A percentile compares a stretch with the other conserved stretches of the same genome.
Evolutionary conservation across 2,329 filamentous ascomycete species (phyloP).

Genomic region (Nemania sp.): DNA sequence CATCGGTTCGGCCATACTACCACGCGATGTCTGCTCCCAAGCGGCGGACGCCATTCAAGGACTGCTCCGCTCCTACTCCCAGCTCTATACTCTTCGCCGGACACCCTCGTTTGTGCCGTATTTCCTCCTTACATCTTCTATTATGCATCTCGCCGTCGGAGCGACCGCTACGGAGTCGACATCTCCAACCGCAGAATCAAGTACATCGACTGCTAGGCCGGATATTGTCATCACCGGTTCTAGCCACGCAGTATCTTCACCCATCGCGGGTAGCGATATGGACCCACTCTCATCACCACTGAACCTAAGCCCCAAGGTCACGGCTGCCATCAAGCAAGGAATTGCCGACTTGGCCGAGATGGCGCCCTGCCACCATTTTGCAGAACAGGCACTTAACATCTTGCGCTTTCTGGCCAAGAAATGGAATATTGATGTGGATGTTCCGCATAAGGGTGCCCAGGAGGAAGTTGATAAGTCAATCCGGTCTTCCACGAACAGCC

Average conservation of each 20-base stretch:
- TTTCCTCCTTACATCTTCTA: constrained; percentile 63
- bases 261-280: constrained; percentile 1
- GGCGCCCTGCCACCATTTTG: constrained; percentile 63
- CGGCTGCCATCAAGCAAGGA: constrained; percentile 54
- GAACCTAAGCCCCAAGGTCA: constrained; percentile 44
- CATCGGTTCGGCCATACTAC: constrained; percentile 64
- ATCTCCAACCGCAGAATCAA: constrained; percentile 29
- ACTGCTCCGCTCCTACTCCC: constrained; percentile 59
- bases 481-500: constrained; percentile 54
- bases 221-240: constrained; percentile 23
- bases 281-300: constrained; percentile 23
- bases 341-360: constrained; percentile 63
- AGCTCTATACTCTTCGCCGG: constrained; percentile 59
- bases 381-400: constrained; percentile 63
- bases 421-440: constrained; percentile 59
- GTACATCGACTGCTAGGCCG: constrained; percentile 29
- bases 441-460: constrained; percentile 39
- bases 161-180: constrained; percentile 39
- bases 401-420: constrained; percentile 60
- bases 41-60: constrained; percentile 63
- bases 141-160: constrained; percentile 61
- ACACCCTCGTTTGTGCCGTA: constrained; percentile 65
- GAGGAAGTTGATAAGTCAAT: constrained; percentile 47
- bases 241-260: constrained; percentile 16
- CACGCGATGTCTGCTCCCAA: constrained; percentile 67